Evolutionary conservation across 495 filamentous ascomycete species (phyloP), one percentile per base, ranked within the genome.

Genomic region (Hypomontagnella monticulosa): DNA sequence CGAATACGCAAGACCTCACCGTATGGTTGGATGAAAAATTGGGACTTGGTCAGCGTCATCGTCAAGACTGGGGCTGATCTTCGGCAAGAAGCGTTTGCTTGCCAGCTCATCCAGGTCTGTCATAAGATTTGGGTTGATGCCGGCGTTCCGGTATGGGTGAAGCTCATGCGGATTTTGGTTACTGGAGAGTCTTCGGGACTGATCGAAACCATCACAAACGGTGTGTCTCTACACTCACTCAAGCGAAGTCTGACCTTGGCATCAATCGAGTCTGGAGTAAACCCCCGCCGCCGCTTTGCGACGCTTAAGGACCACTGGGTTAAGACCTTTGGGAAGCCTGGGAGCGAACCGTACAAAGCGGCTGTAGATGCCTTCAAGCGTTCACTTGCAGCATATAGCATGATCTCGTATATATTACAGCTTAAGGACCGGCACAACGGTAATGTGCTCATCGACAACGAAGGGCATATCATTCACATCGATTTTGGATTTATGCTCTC

Each of bases 401-500:
- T 91, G 44, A 88, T 92, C 57, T 89, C 84, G 58, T 92, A 92
- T 69, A 81, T 92, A 63, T 78, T 92, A 44, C 89, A 92, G 70
- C 80, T 92, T 20, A 92, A 92, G 69, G 89, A 92, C 70, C 80
- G 89, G n/a, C 89, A 92, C 76, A 92, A 92, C 68, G 89, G 89
- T 14, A 92, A 92, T 67, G 87, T 92, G 30, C 79, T 92, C 43
- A 89, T 92, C 66, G 89, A 92, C 69, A 90, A 90, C 70, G 84
- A 89, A 70, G 89, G 89, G 12, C 89, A 92, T 67, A 90, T 92
- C 20, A 89, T 92, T 59, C 89, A 92, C 70, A 92, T 92, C 58
- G 89, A 92, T 74, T 92, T 92, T 72, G 89, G 89, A 43, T 92
- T 92, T 73, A 92, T 92, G 89, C 81, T 92, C 43, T 89, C 87